A percentile compares a stretch with the other conserved stretches of the same genome.
These are phyloP conservation scores for Leccinellum albellum DNA, from an alignment of 768 basidiomycete species.

Conservation along the genomic window DNA sequence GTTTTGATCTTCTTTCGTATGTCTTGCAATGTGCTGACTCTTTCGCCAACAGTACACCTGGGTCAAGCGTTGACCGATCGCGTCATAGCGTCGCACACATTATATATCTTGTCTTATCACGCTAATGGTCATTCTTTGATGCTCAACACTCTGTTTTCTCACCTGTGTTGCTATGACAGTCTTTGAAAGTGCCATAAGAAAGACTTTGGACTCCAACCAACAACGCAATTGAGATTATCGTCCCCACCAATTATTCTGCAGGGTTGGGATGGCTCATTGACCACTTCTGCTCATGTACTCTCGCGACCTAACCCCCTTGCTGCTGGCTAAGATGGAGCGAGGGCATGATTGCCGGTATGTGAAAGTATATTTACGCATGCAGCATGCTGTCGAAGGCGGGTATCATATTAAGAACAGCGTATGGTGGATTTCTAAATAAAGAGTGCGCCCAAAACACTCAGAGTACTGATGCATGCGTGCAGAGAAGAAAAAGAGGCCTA, in stretches of 20 bases:
- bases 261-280: background rate
- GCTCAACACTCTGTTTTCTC: background rate
- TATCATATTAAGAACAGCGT: background rate
- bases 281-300: background rate
- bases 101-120: background rate
- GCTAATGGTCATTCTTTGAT: background rate
- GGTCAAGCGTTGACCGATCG: constrained; percentile 83
- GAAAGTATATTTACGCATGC: background rate
- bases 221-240: background rate
- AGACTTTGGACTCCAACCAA: background rate
- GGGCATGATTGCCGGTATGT: background rate
- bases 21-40: constrained; percentile 3
- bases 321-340: background rate
- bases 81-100: background rate
- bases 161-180: background rate
- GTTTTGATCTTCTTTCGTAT: constrained; percentile 22
- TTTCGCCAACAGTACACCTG: constrained; percentile 65
- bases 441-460: background rate
- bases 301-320: background rate
- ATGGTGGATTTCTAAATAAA: no score
- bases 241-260: no score
- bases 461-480: background rate
- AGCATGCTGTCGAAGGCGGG: background rate
- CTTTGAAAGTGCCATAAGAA: background rate
- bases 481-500: background rate